Conservation (phyloP, 768 basidiomycete species). For the Zangia roseola region DNA sequence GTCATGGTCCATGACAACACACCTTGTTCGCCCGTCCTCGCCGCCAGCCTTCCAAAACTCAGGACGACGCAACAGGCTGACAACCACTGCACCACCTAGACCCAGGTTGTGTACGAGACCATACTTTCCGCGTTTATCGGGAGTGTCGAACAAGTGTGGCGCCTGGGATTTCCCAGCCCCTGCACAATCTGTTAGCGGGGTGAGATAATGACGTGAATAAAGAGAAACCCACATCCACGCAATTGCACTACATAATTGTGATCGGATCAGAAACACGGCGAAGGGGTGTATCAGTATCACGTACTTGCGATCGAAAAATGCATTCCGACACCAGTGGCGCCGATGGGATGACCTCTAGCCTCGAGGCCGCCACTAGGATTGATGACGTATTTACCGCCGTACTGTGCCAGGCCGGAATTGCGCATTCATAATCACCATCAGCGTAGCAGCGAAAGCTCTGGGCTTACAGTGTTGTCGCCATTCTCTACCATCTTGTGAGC, state of each 20-base stretch:
- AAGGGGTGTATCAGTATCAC: conserved; percentile 22
- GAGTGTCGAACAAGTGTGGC: conserved; percentile 56
- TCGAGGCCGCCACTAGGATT: conserved; percentile 86
- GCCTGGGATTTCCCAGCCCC: conserved; percentile 82
- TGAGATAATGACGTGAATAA: background rate
- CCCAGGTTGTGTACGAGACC: conserved; percentile 82
- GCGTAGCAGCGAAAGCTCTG: background rate
- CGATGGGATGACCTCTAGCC: conserved; percentile 80
- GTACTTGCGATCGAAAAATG: conserved; percentile 77
- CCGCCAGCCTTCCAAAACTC: conserved; percentile 68
- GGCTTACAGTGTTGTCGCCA: conserved; percentile 71
- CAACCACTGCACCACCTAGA: conserved; percentile 77
- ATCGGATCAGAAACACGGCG: background rate
- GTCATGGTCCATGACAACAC: too few relatives aligned
- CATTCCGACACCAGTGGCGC: conserved; percentile 79
- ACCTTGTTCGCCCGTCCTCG: conserved; percentile 63
- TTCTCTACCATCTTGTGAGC: conserved; percentile 71
- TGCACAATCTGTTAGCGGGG: conserved; percentile 19
- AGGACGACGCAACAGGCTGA: conserved; percentile 71
- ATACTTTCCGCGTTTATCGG: conserved; percentile 69
- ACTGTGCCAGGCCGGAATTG: conserved; percentile 37
- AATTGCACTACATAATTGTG: conserved; percentile 59
- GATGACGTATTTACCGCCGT: conserved; percentile 78
- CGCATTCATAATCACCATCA: background rate
- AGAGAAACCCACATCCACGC: conserved; percentile 48